phyloP scores from a whole-genome alignment of 306 rosid genomes.

The Arachis hypogaea region DNA sequence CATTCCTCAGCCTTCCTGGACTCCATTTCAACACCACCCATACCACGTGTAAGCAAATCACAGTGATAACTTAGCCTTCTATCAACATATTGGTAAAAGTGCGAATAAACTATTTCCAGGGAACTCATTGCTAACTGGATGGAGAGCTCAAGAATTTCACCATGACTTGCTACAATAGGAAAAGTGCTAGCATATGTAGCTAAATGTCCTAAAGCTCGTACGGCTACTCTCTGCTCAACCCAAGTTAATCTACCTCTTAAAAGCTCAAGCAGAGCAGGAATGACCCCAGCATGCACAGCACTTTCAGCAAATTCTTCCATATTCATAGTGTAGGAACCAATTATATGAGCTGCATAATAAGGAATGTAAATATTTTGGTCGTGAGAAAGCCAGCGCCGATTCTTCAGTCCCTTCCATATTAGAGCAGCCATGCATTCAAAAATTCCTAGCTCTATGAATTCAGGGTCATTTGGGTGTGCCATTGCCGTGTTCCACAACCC shows the following conservation, averaged over 20 bases:
- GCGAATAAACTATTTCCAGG: conserved; percentile 91
- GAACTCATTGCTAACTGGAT: conserved; percentile 93
- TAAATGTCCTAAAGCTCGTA: conserved; percentile 96
- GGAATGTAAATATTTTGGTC: too few species aligned
- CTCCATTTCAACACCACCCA: conserved; percentile 99
- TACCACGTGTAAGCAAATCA: conserved; percentile 96
- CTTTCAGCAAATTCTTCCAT: conserved; percentile 95
- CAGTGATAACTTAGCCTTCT: conserved; percentile 96
- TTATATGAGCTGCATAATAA: too few species aligned
- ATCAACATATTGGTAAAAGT: conserved; percentile 88
- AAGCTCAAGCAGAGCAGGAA: conserved; percentile 93
- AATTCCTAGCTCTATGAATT: too few species aligned
- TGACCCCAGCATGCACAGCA: conserved; percentile 85
- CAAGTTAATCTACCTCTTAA: conserved; percentile 92
- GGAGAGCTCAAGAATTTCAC: conserved; percentile 92
- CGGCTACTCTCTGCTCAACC: conserved; percentile 99
- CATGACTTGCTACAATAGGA: conserved; percentile 78
- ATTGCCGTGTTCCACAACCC: too few species aligned
- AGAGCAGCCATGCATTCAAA: too few species aligned
- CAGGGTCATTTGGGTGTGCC: too few species aligned
- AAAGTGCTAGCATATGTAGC: conserved; percentile 94
- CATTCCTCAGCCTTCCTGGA: conserved; percentile 99
- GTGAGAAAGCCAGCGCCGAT: too few species aligned
- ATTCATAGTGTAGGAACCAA: conserved; percentile 54
- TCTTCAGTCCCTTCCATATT: too few species aligned